Evolutionary conservation across 2,329 filamentous ascomycete genomes (phyloP), one percentile per base, ranked within the genome.

Genomic region (Fusarium haematococcum): DNA sequence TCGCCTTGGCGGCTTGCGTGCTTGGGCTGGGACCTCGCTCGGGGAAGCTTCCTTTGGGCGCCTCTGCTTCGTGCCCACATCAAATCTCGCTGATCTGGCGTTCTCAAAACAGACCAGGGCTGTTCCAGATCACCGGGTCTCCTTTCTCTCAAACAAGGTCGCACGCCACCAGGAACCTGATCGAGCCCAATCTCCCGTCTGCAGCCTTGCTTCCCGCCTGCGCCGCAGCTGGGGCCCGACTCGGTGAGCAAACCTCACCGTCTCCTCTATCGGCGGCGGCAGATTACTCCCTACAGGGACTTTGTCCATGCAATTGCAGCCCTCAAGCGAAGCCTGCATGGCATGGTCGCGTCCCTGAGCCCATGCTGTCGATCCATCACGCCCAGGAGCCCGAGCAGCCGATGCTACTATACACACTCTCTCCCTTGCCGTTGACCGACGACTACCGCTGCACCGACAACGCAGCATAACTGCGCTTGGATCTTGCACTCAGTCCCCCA

Each of bases 101-200:
- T 72, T 70, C 50, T 54, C 27, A 73, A 65, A 73, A 56, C 43
- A 56, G 71, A 73, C 69, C 74, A 78, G 75, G 77, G 77, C 74
- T 66, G 74, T 77, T 74, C 77, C 77, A 79, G 77, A 78, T 79
- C 77, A 78, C 52, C 75, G 75, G 77, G 77, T 79, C 73, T 70
- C 63, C 65, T 70, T 71, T 68, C 50, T 69, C 37, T 67, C 62
- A 66, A 63, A 68, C 61, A 65, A 63, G 69, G 63, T 61, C 52
- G 61, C 52, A 54, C 66, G 70, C 70, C 70, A 68, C 66, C 50
- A 63, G 65, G 66, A 70, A 74, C 64, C 65, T 70, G 69, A 74
- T 73, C 67, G 65, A 66, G 52, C 54, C 64, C 65, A 78, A 78
- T 78, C 71, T 77, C 76, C 67, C 65, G 50, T 68, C 68, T 72